Evolutionary conservation across 2,329 filamentous ascomycete species (phyloP), one percentile per base, ranked within the genome.

Genomic region (Claviceps citrina): DNA sequence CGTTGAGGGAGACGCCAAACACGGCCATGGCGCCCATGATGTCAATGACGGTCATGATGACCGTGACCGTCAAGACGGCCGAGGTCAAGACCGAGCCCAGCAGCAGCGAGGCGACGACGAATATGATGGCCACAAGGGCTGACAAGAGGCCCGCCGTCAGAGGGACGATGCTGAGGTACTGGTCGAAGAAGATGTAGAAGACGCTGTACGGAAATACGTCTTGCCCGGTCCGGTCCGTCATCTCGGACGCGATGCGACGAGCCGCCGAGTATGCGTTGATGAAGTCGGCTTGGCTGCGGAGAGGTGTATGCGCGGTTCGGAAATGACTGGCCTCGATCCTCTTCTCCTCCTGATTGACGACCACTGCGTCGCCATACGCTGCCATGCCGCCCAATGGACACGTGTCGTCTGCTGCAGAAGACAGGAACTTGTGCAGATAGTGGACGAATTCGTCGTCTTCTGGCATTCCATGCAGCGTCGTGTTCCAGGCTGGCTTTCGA

Each of bases 181-280:
- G 91, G 56, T 98, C 91, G 57, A 98, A 98, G 72, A 96, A 98
- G 57, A 98, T 87, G 65, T 98, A 98, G 59, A 94, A 94, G 44
- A 95, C 80, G 50, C 84, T 93, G 65, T 98, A 98, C 0, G 91
- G 85, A 69, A 98, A 98, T 3, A 98, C 79, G 19, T 91, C 78
- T 18, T 84, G 76, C 5, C 78, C 73, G 4, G 86, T 87, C 38
- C 71, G 68, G 39, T 72, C 61, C 12, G 71, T 79, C 38, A 98
- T 78, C 22, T 82, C 80, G 10, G 76, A 64, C 0, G 89, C 78
- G 46, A 98, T 94, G 44, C 91, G 83, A 15, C 89, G 82, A 3
- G 91, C 91, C 1, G 89, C 76, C 5, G 81, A 77, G 58, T 96
- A 95, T 0, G 91, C 85, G 22, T 77, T 71, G 61, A 98, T 98